Conservation (phyloP, 352 stramenopile genomes). For the Pythium pyrilobum region DNA sequence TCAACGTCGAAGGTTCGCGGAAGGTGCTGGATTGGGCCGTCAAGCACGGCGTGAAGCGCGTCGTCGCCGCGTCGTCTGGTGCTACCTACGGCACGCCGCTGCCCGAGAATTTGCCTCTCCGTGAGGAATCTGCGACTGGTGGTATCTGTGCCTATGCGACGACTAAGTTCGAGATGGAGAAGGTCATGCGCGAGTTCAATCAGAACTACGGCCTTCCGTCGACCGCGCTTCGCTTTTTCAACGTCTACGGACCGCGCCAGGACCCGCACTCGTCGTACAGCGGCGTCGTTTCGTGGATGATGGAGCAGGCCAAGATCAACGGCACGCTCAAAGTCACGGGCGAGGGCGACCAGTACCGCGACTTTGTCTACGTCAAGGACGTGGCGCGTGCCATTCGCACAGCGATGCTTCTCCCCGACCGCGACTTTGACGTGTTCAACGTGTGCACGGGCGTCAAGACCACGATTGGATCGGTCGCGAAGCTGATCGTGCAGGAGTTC, state of each 20-base stretch:
- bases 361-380: constrained; percentile 87
- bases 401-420: constrained; percentile 60
- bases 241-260: constrained; percentile 78
- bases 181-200: constrained; percentile 72
- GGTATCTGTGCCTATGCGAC: constrained; percentile 80
- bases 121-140: constrained; percentile 65
- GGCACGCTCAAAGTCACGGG: constrained; percentile 75
- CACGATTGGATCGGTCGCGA: constrained; percentile 52
- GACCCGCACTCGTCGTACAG: constrained; percentile 82
- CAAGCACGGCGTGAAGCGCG: constrained; percentile 70
- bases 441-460: constrained; percentile 79
- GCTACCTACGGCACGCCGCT: constrained; percentile 69
- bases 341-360: constrained; percentile 72
- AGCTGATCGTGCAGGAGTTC: constrained; percentile 69
- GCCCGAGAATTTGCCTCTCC: constrained; percentile 60
- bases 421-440: constrained; percentile 82
- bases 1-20: constrained; percentile 77
- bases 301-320: constrained; percentile 84
- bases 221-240: constrained; percentile 81
- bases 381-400: constrained; percentile 74
- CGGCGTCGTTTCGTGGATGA: constrained; percentile 82
- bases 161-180: constrained; percentile 84
- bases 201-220: constrained; percentile 60
- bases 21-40: constrained; percentile 78
- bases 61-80: constrained; percentile 73